These are phyloP conservation scores for Hypoxylon sp. DNA, from an alignment of 2,329 filamentous ascomycete species.

Conservation along the genomic window DNA sequence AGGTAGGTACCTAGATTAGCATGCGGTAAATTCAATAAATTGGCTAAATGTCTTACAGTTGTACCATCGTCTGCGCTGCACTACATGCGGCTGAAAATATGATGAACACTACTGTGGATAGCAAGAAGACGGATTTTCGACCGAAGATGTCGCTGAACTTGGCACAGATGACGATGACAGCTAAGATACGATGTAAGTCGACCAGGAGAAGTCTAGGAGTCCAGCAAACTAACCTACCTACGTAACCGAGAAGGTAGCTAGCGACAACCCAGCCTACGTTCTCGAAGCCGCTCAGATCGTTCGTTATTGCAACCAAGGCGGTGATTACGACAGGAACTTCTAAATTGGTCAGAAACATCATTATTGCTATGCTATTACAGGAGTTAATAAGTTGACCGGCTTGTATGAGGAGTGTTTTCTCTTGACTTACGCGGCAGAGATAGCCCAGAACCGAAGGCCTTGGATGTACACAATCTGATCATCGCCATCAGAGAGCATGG, in stretches of 20 bases:
- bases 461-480: no score
- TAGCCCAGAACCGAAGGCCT: no score
- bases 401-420: no score
- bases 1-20: no score
- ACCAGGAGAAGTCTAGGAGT: no score
- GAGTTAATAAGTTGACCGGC: no score
- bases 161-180: constrained; percentile 24
- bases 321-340: constrained; percentile 36
- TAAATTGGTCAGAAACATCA: constrained; percentile 36
- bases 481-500: no score
- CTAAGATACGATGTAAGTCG: neutral
- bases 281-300: constrained; percentile 28
- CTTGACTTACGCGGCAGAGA: no score
- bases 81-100: constrained; percentile 26
- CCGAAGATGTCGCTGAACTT: constrained; percentile 31
- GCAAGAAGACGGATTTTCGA: constrained; percentile 13
- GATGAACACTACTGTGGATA: constrained; percentile 12
- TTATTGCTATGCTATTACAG: constrained; percentile 29
- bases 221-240: constrained; percentile 18
- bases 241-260: constrained; percentile 35
- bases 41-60: constrained; percentile 17
- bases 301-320: constrained; percentile 32
- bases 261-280: constrained; percentile 30
- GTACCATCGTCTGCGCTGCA: constrained; percentile 20
- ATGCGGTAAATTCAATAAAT: no score